A percentile compares a stretch with the other conserved stretches of the same genome.
These are phyloP conservation scores for Botrytis aclada DNA, from an alignment of 2,329 filamentous ascomycete species.

Conservation along the genomic window DNA sequence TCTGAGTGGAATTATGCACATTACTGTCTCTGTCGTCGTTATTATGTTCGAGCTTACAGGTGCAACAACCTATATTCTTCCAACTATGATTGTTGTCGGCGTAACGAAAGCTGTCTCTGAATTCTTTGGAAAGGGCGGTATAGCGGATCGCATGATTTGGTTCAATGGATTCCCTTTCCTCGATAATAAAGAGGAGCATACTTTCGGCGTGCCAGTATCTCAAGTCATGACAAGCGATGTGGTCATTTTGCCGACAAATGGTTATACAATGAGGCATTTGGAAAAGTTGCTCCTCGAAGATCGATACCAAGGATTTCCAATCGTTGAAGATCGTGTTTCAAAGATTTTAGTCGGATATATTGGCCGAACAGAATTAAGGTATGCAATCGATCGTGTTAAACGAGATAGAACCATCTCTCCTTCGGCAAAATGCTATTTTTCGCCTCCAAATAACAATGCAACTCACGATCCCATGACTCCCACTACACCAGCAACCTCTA, in stretches of 20 bases:
- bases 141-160: slow-evolving; percentile 98
- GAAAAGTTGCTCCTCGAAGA: slow-evolving; percentile 74
- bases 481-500: slow-evolving; percentile 27
- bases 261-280: slow-evolving; percentile 71
- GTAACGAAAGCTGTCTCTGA: slow-evolving; percentile 93
- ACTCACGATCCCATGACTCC: slow-evolving; percentile 34
- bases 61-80: slow-evolving; percentile 93
- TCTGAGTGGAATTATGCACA: slow-evolving; percentile 95
- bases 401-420: slow-evolving; percentile 64
- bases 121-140: slow-evolving; percentile 90
- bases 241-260: slow-evolving; percentile 69
- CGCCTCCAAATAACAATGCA: slow-evolving; percentile 44
- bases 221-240: slow-evolving; percentile 81
- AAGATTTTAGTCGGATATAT: slow-evolving; percentile 87
- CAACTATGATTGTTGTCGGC: slow-evolving; percentile 98
- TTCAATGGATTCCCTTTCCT: slow-evolving; percentile 97
- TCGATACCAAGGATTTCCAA: slow-evolving; percentile 87
- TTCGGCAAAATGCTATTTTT: slow-evolving; percentile 71
- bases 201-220: slow-evolving; percentile 90
- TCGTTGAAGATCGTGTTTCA: slow-evolving; percentile 70
- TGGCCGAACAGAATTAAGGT: slow-evolving; percentile 84
- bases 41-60: slow-evolving; percentile 99
- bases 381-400: slow-evolving; percentile 79
- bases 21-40: slow-evolving; percentile 93
- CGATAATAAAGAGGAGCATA: slow-evolving; percentile 96